Evolutionary conservation across 768 basidiomycete species (phyloP), one percentile per base, ranked within the genome.

Genomic region (Hericium rajendrae): DNA sequence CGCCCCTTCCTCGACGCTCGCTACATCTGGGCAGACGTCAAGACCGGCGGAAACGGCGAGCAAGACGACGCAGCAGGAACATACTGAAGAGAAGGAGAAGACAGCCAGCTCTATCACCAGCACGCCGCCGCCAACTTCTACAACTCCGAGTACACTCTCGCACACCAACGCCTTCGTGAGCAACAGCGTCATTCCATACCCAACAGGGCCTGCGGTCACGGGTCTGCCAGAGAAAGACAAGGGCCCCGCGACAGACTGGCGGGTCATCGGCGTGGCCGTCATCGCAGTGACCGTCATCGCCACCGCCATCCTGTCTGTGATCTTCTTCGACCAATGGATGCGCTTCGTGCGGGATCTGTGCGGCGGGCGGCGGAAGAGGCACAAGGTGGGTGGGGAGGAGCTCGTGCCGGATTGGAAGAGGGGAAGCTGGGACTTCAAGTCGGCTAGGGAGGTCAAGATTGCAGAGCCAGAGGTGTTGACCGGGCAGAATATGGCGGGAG

Each of bases 301-400:
- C 26, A 74, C 72, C 2, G 69, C 78, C 52, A 76, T 85, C 61
- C 73, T 87, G 51, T 71, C 76, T 8, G 71, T 82, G 55, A 77
- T 84, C 28, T 88, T 84, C 70, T 88, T 86, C 69, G 86, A 90
- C 70, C 77, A 81, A 38, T 83, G 85, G 77, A 83, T 78, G 77
- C 74, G 78, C 24, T 82, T 86, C 67, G 54, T 85, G 54, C 70
- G 74, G 38, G 82, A 81, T 49, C 63, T 80, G 51, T 48, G 80
- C 20, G 74, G 75, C 57, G 74, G 78, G 61, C 57, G 63, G 6
- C 61, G 65, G 50, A 43, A 43, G 68, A 67, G 50, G 37, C 65
- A 65, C 6, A 57, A 59, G 9, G 59, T 56, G 32, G 74, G 73
- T 26, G 65, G 69, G 37, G 86, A 88, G 67, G 76, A 79, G 56